A percentile compares a stretch with the other conserved stretches of the same genome.
Evolutionary conservation across 495 filamentous ascomycete species (phyloP).

Genomic region (Apiosordaria backusii): DNA sequence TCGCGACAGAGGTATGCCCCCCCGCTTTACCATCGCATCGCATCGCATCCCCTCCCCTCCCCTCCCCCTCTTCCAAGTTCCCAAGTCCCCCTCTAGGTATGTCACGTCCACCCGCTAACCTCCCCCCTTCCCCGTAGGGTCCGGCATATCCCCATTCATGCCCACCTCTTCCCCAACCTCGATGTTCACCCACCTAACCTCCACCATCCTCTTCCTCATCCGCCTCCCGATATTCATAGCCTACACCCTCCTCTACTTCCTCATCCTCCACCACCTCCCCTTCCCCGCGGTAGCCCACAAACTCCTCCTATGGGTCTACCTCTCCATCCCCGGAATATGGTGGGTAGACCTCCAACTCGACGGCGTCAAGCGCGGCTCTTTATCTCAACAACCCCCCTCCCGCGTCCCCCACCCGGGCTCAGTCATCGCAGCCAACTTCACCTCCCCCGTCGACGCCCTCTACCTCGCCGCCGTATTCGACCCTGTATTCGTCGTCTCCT

Average conservation of each 20-base stretch:
- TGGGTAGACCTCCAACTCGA: slow-evolving; percentile 97
- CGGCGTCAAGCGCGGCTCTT: slow-evolving; percentile 80
- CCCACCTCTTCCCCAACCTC: slow-evolving; percentile 64
- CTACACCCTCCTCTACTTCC: slow-evolving; percentile 66
- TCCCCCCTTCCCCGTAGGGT: slow-evolving; percentile 55
- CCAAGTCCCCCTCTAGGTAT: slow-evolving; percentile 7
- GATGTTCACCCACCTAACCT: slow-evolving; percentile 56
- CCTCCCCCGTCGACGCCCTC: slow-evolving; percentile 85
- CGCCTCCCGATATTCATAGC: slow-evolving; percentile 76
- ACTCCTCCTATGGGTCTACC: slow-evolving; percentile 76
- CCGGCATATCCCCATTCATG: slow-evolving; percentile 93
- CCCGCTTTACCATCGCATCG: slow-evolving; percentile 9
- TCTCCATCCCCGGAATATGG: slow-evolving; percentile 88
- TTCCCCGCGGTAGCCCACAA: slow-evolving; percentile 75
- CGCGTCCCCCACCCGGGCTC: slow-evolving; percentile 71
- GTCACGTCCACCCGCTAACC: slow-evolving; percentile 6
- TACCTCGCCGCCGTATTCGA: slow-evolving; percentile 98
- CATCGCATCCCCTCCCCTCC: neutral
- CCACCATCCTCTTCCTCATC: slow-evolving; percentile 70
- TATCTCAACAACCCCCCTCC: slow-evolving; percentile 55
- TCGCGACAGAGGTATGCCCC: slow-evolving; percentile 74
- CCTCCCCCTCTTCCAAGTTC: slow-evolving; percentile 11
- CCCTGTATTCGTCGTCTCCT: slow-evolving; percentile 84
- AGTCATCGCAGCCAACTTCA: slow-evolving; percentile 86
- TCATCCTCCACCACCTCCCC: slow-evolving; percentile 73